Percentiles rank a stretch among this genome's conserved stretches.
Evolutionary conservation across 805 yeast species (phyloP).

Genomic region (Saccharomycopsis schoenii): DNA sequence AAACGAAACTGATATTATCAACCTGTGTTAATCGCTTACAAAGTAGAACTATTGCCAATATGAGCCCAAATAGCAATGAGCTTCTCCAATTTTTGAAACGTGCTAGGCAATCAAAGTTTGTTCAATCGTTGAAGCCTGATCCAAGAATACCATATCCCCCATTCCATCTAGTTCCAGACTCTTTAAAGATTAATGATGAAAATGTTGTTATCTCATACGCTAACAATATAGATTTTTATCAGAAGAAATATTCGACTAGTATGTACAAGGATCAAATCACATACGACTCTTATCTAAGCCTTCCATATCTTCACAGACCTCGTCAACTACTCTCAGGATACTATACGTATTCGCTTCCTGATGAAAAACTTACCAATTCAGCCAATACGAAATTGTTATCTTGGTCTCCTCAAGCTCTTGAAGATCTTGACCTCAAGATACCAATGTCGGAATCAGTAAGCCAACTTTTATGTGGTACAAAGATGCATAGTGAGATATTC

Average conservation of each 20-base stretch:
- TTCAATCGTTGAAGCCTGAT: conserved; percentile 8
- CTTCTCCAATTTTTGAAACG: neutral
- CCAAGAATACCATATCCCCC: conserved; percentile 15
- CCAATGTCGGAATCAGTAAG: conserved; percentile 57
- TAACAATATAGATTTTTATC: neutral
- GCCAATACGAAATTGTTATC: conserved; percentile 33
- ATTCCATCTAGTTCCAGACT: conserved; percentile 13
- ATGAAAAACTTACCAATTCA: conserved; percentile 36
- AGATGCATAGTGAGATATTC: conserved; percentile 35
- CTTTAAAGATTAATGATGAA: neutral
- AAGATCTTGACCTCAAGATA: conserved; percentile 50
- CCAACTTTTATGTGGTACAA: conserved; percentile 56
- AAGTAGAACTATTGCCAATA: neutral
- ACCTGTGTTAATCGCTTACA: neutral
- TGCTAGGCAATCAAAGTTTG: conserved; percentile 1
- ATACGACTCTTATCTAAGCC: conserved; percentile 3
- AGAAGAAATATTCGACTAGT: conserved; percentile 3
- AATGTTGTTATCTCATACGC: neutral
- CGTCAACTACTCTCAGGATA: conserved; percentile 50
- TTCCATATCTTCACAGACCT: conserved; percentile 38
- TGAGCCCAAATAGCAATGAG: neutral
- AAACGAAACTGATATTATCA: neutral
- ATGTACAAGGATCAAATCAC: conserved; percentile 7
- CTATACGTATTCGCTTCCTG: conserved; percentile 69
- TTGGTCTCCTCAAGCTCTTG: conserved; percentile 49